Evolutionary conservation across 495 filamentous ascomycete species (phyloP).

Genomic region (Xylaria intraflava): DNA sequence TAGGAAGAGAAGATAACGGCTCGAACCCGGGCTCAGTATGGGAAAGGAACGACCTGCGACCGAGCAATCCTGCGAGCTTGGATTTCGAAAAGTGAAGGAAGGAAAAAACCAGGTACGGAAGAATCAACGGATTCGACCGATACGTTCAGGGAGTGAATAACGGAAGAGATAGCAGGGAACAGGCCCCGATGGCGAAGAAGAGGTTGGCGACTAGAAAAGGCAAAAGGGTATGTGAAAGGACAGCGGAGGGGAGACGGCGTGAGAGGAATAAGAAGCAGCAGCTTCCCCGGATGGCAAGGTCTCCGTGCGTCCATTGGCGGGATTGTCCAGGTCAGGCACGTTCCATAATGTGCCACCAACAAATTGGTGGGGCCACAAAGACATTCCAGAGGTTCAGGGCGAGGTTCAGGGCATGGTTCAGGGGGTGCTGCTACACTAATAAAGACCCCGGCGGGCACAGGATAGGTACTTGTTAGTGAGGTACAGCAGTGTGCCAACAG

Average conservation of each 20-base stretch:
- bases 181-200: constrained; percentile 2
- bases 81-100: constrained; percentile 1
- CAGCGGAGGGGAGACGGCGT: not conserved
- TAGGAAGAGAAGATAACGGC: constrained; percentile 1
- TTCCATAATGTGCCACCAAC: not conserved
- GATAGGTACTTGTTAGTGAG: too few species aligned
- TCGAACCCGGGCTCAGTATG: constrained; percentile 9
- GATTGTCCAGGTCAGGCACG: not conserved
- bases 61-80: constrained; percentile 6
- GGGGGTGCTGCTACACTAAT: too few species aligned
- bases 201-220: constrained; percentile 1
- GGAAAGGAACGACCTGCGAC: constrained; percentile 9
- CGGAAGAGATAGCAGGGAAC: constrained; percentile 8
- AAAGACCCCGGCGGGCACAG: too few species aligned
- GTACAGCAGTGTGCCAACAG: too few species aligned
- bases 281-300: constrained; percentile 16
- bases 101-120: not conserved
- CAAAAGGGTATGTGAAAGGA: not conserved
- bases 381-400: too few species aligned
- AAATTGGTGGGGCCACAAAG: too few species aligned
- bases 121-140: constrained; percentile 9
- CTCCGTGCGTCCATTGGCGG: not conserved
- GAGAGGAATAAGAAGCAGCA: constrained; percentile 11
- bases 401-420: too few species aligned
- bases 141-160: constrained; percentile 16